Base-by-base conservation (phyloP, 179 eudicot species). In the Gypsophila paniculata region DNA sequence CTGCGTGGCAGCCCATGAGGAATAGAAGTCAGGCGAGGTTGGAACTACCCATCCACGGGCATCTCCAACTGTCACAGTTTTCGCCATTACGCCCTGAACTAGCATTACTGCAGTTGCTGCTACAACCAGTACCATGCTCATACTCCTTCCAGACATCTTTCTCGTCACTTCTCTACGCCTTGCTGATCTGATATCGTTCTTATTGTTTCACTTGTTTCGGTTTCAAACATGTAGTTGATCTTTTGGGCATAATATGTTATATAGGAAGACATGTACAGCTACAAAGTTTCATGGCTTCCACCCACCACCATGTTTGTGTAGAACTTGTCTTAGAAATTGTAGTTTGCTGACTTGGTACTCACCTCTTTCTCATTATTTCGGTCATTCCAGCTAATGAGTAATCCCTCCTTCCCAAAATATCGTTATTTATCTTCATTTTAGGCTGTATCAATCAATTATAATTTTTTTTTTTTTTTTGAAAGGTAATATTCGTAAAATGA, bases 1-100 rank as follows among this genome's bases (percentile, higher is more conserved):
- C 8, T 81, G 71, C 44, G 62, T 21, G 48, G 85, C 51, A 72
- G 86, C 81, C 88, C 88, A 86, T 0, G 53, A 38, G 21, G 85
- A 12, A 51, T 82, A 86, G 15, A 62, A 22, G 22, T 49, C 69
- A 21, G 76, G 34, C 0, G 82, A 17, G 17, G 74, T 0, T 38
- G 86, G 85, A n/a, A 66, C 13, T 0, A 0, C 13, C 90, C 90
- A 86, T 6, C 83, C 78, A 14, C 7, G 6, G 25, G 9, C 58
- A 59, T 70, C 85, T 55, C 90, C 88, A 17, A 86, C 88, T 0
- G 21, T 10, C 9, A 68, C 22, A 0, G 60, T 74, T 15, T 54
- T 26, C 5, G 90, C 80, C 21, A 72, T 26, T 14, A 65, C 61
- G n/a, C 44, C 68, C 32, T 73, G 66, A 59, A 36, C 15, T 5